Base-by-base conservation (phyloP, 140 eudicot species). In the Senecio squalidus region DNA sequence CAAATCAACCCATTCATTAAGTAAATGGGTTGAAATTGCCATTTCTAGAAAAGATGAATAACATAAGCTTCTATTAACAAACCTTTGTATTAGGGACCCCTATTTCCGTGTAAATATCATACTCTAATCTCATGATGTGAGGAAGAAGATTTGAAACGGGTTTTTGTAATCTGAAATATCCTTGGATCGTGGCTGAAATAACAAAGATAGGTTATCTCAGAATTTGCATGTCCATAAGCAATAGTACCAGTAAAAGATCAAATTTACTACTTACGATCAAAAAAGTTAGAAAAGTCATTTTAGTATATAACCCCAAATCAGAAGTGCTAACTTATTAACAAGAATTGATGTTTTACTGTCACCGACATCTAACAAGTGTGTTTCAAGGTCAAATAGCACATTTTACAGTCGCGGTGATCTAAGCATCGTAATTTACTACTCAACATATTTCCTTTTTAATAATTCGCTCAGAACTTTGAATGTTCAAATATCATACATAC, bases 81-180 rank as follows among this genome's bases (percentile, higher is more conserved):
- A 88, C 96, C 94, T 81, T 74, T 48, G 80, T 69, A 49, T 69
- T 17, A 41, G 85, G 94, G 55, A 84, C 70, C 6, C 85, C 96
- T 15, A 88, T 81, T 70, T 88, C 96, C 11, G 62, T 74, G 40
- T 68, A 64, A 25, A 88, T 64, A 57, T 88, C 96, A 72, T 81
- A 78, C 73, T 88, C 91, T 55, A 88, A 78, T 66, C 85, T 76
- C 16, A 63, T 26, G 62, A 88, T 68, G 47, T 66, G 78, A 30
- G 83, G 91, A 64, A 88, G 74, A 73, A 88, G 91, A 46, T 78
- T 53, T n/a, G 85, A 55, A 66, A 82, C 78, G 1, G 94, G 88
- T 76, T 77, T 88, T 64, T 72, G 83, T 55, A 88, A 67, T 78
- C 68, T 70, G 80, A 88, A 84, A 58, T 59, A 71, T 58, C 81